phyloP scores from a whole-genome alignment of 2,329 filamentous ascomycete genomes.

The Pseudogymnoascus sp. region DNA sequence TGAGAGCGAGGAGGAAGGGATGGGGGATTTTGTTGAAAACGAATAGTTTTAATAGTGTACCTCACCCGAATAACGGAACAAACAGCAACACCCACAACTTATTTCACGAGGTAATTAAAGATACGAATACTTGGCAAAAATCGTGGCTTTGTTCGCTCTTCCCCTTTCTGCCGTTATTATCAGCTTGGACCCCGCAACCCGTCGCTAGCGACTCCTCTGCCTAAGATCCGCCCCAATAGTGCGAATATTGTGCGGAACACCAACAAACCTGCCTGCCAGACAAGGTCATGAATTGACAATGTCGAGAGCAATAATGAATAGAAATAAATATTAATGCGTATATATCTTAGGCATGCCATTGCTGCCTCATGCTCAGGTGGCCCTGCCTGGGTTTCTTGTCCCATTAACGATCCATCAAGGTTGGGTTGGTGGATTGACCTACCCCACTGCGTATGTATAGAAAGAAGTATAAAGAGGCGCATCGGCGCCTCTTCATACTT shows the following conservation, averaged over 20 bases:
- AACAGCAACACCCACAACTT: not conserved
- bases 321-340: not conserved
- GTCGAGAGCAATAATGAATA: not conserved
- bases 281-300: not conserved
- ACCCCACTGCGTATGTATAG: not conserved
- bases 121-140: not conserved
- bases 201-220: not conserved
- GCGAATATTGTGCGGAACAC: not conserved
- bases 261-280: not conserved
- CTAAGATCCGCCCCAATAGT: not conserved
- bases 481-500: not conserved
- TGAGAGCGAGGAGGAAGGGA: not conserved
- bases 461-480: slow-evolving; percentile 10
- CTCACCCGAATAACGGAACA: not conserved
- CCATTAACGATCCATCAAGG: not conserved
- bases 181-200: not conserved
- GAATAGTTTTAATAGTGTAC: not conserved
- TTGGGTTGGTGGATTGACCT: not conserved
- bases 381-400: not conserved
- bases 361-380: slow-evolving; percentile 1
- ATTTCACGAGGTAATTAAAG: not conserved
- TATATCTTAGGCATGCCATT: slow-evolving; percentile 5
- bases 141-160: not conserved
- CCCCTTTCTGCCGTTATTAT: not conserved
- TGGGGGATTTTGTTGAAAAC: not conserved